Base-by-base conservation (phyloP, 352 stramenopile species). In the Globisporangium uncinulatum region DNA sequence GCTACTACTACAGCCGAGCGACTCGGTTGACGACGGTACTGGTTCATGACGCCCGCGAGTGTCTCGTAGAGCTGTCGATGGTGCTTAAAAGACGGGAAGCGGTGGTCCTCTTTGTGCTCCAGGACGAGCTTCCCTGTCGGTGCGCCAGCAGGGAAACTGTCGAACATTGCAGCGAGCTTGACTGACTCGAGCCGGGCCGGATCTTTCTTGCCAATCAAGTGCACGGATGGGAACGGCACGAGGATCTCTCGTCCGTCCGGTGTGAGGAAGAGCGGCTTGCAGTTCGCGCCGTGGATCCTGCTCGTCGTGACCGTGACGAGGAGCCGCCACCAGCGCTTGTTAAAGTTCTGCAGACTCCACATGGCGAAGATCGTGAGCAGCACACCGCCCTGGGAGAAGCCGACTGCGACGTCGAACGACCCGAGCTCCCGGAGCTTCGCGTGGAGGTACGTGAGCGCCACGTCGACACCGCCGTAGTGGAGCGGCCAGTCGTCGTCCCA, bases 161-260 rank as follows among this genome's bases (percentile, higher is more conserved):
- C 43, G n/a, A 15, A 48, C 43, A 48, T 48, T 4, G 43, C n/a
- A 11, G n/a, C 43, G 8, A 31, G 43, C 31, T 68, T 61, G 46
- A 67, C 53, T 9, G 67, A 72, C 21, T 80, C 69, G 6, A 65
- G 53, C 43, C 74, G 84, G 29, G 85, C 71, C n/a, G 74, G 70
- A 39, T 90, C 77, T 21, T 73, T 76, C 64, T 82, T 76, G 32
- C 75, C 79, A 32, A 81, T 60, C n/a, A 90, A 57, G 53, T 85
- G 74, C 39, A 81, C 68, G 1, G 44, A 61, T 24, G 56, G 47
- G 36, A 49, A 48, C 42, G 63, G 59, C 37, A 81, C 67, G 21
- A 56, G 53, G 43, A 85, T 7, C 47, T 56, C 21, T 41, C 50
- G 3, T 63, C 66, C 59, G 29, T 69, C 66, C 21, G 81, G 51